These are phyloP conservation scores for Persicaria maculosa DNA, from an alignment of 148 eudicot genomes.

Conservation along the genomic window DNA sequence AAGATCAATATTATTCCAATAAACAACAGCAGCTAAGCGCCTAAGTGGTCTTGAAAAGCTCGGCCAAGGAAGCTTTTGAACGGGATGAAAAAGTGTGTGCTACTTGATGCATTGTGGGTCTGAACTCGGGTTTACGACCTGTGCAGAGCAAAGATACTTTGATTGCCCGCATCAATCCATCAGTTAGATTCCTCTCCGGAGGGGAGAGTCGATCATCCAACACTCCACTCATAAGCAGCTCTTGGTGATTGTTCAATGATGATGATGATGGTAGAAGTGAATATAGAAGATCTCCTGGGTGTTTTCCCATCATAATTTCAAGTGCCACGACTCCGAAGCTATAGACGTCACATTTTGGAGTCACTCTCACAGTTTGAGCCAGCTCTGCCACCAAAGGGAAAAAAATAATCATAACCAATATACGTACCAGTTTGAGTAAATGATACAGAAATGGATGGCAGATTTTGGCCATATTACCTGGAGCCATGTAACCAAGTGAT, in stretches of 20 bases:
- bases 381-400: constrained; percentile 26
- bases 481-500: constrained; percentile 28
- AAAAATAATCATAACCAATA: background rate
- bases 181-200: constrained; percentile 39
- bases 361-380: constrained; percentile 43
- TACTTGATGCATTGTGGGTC: constrained; percentile 69
- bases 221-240: constrained; percentile 37
- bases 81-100: background rate
- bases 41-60: background rate
- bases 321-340: constrained; percentile 72
- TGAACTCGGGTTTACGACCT: constrained; percentile 31
- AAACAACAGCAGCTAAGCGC: background rate
- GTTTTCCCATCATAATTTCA: constrained; percentile 73
- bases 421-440: background rate
- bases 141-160: constrained; percentile 52
- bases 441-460: background rate
- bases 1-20: background rate
- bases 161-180: constrained; percentile 37
- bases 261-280: constrained; percentile 22
- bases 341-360: constrained; percentile 70
- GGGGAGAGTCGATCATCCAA: constrained; percentile 55
- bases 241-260: constrained; percentile 5
- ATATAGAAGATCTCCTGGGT: constrained; percentile 58
- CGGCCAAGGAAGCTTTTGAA: background rate
- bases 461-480: constrained; percentile 15